Evolutionary conservation across 1,139 yeast genomes (phyloP), one percentile per base, ranked within the genome.

Genomic region (Yamadazyma songkhlaensis): DNA sequence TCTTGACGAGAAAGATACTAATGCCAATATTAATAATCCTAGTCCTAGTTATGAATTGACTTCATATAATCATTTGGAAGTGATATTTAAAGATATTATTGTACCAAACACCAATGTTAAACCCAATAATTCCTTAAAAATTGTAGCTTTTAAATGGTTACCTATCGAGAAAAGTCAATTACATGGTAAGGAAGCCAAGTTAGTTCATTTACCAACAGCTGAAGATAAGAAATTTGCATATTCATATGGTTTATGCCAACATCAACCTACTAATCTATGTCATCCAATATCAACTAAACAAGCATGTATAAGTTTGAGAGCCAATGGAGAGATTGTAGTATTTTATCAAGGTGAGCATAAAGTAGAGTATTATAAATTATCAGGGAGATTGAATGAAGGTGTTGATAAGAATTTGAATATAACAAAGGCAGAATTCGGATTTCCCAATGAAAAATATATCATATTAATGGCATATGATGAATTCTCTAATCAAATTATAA

Each of bases 201-300:
- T 60, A 32, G 55, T 60, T 1, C 57, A 30, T 20, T 22, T 31
- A 13, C 26, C 28, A 6, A 29, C 22, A 4, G 9, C 56, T 34
- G 15, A 35, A 2, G 32, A 38, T 25, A 37, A 36, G 11, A 49
- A 57, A 12, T 45, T 57, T 32, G 45, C 56, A 6, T 80, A 75
- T 51, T 57, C 62, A 6, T 84, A 82, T 51, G 74, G 76, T 2
- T 81, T 81, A 2, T 72, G 68, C 33, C 89, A 80, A 51, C 67
- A 68, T 43, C 76, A 72, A 44, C 73, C 87, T 0, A 63, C 66
- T 39, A 88, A 89, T 1, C 75, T 82, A 0, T 63, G 79, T 41
- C 94, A 86, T 53, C 95, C 95, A 0, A 62, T 79, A 11, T 59
- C 73, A 5, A 72, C 83, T 5, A 84, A 82, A 47, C 86, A 84